Percentiles rank a stretch among this genome's conserved stretches.
Conservation (phyloP, 2,329 filamentous ascomycete genomes). For the Cladosporium cucumerinum region DNA sequence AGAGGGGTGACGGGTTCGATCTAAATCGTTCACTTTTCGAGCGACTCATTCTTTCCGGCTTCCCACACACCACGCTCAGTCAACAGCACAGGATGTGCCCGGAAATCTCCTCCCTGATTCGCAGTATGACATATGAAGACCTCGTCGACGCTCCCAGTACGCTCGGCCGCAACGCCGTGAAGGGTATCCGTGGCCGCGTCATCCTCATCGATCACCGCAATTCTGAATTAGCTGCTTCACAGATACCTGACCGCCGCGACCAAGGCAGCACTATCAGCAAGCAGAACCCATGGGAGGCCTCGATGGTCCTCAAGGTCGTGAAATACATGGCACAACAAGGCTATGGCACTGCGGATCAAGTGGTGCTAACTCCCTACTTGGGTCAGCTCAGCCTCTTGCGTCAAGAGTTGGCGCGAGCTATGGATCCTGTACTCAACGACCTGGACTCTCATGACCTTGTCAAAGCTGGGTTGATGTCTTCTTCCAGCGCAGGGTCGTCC, state of each 20-base stretch:
- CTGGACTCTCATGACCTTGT: constrained; percentile 56
- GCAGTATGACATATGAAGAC: constrained; percentile 55
- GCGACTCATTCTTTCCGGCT: constrained; percentile 42
- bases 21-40: constrained; percentile 62
- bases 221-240: constrained; percentile 38
- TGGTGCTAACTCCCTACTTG: constrained; percentile 64
- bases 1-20: constrained; percentile 52
- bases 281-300: constrained; percentile 57
- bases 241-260: constrained; percentile 18
- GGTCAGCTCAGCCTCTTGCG: constrained; percentile 56
- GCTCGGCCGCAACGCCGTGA: constrained; percentile 43
- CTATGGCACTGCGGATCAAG: constrained; percentile 60
- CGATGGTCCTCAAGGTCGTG: constrained; percentile 60
- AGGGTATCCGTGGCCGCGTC: constrained; percentile 50
- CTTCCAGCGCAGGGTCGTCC: too few relatives aligned
- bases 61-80: constrained; percentile 43
- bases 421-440: constrained; percentile 62
- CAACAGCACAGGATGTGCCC: constrained; percentile 66
- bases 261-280: constrained; percentile 24
- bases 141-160: constrained; percentile 51
- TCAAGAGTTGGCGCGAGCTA: constrained; percentile 43
- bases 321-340: constrained; percentile 65
- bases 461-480: constrained; percentile 26
- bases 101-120: constrained; percentile 57
- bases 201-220: constrained; percentile 60